Base-by-base conservation (phyloP, 2,329 filamentous ascomycete species). In the Monosporascus sp. region DNA sequence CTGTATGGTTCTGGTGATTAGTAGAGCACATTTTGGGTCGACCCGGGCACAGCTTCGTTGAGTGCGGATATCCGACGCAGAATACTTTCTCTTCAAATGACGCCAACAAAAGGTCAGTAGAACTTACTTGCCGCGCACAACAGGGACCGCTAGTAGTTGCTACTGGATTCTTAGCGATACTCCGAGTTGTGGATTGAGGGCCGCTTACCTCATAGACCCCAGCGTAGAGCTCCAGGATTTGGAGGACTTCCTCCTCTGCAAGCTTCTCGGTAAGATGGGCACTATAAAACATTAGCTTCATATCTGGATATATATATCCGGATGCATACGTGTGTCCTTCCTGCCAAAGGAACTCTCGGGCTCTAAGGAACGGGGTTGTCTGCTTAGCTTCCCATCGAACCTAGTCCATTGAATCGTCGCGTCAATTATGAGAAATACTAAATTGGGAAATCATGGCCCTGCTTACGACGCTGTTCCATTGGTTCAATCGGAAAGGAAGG, bases 371-470 rank as follows among this genome's bases (percentile, higher is more conserved):
- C 40, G 84, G 84, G n/a, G 83, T 86, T 24, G 83, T 86, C 71
- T 96, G 91, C 79, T 97, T 97, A 70, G 96, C 95, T 74, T 97
- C 94, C 94, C 94, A 97, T 65, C 93, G 85, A 48, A 97, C 87
- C 47, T 52, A 31, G 22, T 31, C 5, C 26, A 27, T 46, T 27
- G 43, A 46, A 27, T 19, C 11, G 14, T n/a, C 11, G 6, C 26
- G 24, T 46, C 17, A 46, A 27, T 19, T 19, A 22, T 31, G 43
- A 46, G 7, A 17, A 16, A 7, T 27, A 27, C 14, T 8, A 3
- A 17, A 4, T n/a, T 46, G 11, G 24, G n/a, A 17, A 27, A 14
- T 24, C 43, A 5, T 14, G 14, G 17, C 7, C 16, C 3, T 14
- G 31, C 51, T 44, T 48, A 67, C 81, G 60, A 83, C 80, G 16